A percentile compares a stretch with the other conserved stretches of the same genome.
phyloP scores from a whole-genome alignment of 2,329 filamentous ascomycete genomes.

The Diaporthe sp. region DNA sequence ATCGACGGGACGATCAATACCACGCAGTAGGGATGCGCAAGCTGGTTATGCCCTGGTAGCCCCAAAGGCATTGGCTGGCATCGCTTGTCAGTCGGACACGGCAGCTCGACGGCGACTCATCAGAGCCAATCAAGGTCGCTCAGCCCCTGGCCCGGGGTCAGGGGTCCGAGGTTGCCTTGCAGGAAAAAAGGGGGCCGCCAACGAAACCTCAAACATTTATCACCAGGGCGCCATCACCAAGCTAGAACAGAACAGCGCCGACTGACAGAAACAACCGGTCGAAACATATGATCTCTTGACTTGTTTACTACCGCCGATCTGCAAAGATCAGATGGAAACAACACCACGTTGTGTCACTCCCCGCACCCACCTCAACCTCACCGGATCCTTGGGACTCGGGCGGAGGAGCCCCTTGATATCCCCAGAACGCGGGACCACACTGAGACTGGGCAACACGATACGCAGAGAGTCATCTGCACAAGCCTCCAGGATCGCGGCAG shows the following conservation, averaged over 20 bases:
- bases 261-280: slow-evolving; percentile 3
- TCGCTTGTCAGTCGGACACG: slow-evolving; percentile 29
- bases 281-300: slow-evolving; percentile 29
- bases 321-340: slow-evolving; percentile 30
- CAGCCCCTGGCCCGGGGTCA: slow-evolving; percentile 23
- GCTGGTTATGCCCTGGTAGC: background rate
- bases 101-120: slow-evolving; percentile 19
- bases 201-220: slow-evolving; percentile 31
- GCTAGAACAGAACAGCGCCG: slow-evolving; percentile 15
- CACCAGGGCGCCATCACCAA: slow-evolving; percentile 23
- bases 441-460: slow-evolving; percentile 12
- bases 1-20: slow-evolving; percentile 32
- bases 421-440: background rate
- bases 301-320: slow-evolving; percentile 32
- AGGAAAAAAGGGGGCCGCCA: slow-evolving; percentile 23
- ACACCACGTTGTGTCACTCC: slow-evolving; percentile 26
- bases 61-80: slow-evolving; percentile 15
- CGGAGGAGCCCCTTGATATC: slow-evolving; percentile 13
- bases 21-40: slow-evolving; percentile 20
- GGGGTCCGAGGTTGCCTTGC: slow-evolving; percentile 24
- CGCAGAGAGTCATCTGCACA: background rate
- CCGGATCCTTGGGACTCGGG: slow-evolving; percentile 21
- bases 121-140: slow-evolving; percentile 10
- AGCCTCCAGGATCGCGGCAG: background rate
- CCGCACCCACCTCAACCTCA: slow-evolving; percentile 2